These are phyloP conservation scores for Boletus reticuloceps DNA, from an alignment of 768 basidiomycete genomes.

Conservation along the genomic window DNA sequence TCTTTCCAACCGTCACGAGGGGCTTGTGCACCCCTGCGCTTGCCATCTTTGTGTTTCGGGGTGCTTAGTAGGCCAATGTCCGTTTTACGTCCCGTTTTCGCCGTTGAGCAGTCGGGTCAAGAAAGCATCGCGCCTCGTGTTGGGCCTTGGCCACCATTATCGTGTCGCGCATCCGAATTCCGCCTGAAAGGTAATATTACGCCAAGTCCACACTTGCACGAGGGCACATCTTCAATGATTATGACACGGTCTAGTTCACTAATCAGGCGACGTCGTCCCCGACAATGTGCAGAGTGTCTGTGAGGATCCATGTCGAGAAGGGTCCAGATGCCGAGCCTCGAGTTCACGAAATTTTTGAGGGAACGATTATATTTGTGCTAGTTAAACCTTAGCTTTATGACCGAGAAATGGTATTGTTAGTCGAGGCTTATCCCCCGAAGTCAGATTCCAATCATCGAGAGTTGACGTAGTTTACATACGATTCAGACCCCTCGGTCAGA, in stretches of 20 bases:
- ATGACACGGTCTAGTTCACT: neutral
- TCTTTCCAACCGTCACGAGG: no score
- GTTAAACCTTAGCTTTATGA: no score
- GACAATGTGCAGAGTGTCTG: neutral
- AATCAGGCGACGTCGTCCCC: neutral
- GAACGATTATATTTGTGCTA: neutral
- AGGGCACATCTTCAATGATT: neutral
- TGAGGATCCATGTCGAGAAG: neutral
- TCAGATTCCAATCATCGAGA: no score
- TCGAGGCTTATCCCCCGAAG: neutral
- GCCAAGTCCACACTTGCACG: neutral
- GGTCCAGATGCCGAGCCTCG: neutral
- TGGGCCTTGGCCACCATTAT: neutral
- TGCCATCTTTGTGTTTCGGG: no score
- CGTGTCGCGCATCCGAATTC: no score
- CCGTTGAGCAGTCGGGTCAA: neutral
- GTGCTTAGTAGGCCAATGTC: neutral
- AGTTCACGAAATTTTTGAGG: neutral
- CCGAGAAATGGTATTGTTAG: no score
- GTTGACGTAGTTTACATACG: no score
- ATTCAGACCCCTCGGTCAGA: no score
- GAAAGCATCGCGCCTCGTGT: conserved; percentile 3
- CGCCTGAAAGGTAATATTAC: neutral
- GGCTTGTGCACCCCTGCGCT: no score
- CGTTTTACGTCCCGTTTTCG: conserved; percentile 6